phyloP scores from a whole-genome alignment of 2,329 filamentous ascomycete species.

The Talaromyces sp. region DNA sequence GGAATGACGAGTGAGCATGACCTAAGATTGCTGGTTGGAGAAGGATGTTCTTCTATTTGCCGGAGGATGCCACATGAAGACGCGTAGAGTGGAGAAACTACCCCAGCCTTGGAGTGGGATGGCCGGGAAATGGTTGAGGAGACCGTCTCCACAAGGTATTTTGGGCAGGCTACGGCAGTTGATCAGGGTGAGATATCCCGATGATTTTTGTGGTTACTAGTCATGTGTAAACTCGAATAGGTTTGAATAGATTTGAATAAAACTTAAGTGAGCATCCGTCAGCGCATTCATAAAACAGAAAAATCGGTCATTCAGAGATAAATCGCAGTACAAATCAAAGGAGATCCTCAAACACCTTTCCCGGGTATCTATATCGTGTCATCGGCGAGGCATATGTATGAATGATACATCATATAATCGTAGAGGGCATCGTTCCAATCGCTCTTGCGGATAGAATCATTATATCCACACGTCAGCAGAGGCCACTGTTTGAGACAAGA shows the following conservation, averaged over 20 bases:
- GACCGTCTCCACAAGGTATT: not conserved
- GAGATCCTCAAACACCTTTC: not conserved
- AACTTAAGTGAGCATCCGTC: too few species aligned
- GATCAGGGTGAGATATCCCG: not conserved
- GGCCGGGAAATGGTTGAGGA: not conserved
- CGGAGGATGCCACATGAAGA: not conserved
- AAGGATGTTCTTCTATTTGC: not conserved
- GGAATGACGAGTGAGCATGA: not conserved
- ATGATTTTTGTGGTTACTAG: not conserved
- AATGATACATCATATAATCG: slow-evolving; percentile 2
- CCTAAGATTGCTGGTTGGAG: not conserved
- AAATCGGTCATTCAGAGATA: not conserved
- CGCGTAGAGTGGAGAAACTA: not conserved
- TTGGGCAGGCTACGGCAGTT: not conserved
- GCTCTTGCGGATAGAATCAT: not conserved
- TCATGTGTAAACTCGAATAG: not conserved
- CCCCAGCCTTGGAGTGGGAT: not conserved
- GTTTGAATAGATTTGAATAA: too few species aligned
- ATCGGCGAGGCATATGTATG: not conserved
- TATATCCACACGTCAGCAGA: not conserved
- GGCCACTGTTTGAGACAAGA: not conserved
- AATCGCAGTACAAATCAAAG: not conserved
- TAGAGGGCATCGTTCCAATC: not conserved
- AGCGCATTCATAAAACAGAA: not conserved
- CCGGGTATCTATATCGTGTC: slow-evolving; percentile 11